Percentiles rank a stretch among this genome's conserved stretches.
Evolutionary conservation across 73 alveolate genomes (phyloP).

Genomic region (Paramecium primaurelia): DNA sequence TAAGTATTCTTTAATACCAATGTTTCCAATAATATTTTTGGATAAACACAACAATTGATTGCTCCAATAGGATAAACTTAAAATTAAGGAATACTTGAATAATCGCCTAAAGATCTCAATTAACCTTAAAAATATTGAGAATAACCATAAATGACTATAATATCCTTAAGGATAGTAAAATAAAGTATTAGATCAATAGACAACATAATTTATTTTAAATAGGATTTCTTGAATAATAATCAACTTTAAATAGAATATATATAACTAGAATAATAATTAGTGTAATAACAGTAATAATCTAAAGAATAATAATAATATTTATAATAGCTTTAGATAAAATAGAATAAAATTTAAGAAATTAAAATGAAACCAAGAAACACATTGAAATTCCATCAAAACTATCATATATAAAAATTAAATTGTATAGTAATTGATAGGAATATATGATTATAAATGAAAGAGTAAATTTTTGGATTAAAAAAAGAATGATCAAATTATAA

Average conservation of each 20-base stretch:
- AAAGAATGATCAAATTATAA: background rate
- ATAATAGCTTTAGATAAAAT: background rate
- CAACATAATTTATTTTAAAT: background rate
- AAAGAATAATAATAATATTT: background rate
- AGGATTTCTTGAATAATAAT: background rate
- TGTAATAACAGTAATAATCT: background rate
- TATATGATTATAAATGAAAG: background rate
- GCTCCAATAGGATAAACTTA: background rate
- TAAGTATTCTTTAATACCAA: background rate
- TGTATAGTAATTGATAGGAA: background rate
- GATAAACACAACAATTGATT: background rate
- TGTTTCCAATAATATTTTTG: background rate
- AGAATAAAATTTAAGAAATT: background rate
- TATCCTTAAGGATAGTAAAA: background rate
- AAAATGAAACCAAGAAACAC: background rate
- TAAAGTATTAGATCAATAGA: background rate
- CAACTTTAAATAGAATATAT: background rate
- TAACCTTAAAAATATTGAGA: background rate
- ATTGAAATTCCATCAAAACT: background rate
- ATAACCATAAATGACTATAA: background rate
- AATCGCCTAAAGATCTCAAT: background rate
- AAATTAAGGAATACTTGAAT: background rate
- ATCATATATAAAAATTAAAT: background rate
- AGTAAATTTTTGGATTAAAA: background rate
- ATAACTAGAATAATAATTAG: background rate